These are phyloP conservation scores for Alternaria gansuensis DNA, from an alignment of 2,329 filamentous ascomycete species.

Conservation along the genomic window DNA sequence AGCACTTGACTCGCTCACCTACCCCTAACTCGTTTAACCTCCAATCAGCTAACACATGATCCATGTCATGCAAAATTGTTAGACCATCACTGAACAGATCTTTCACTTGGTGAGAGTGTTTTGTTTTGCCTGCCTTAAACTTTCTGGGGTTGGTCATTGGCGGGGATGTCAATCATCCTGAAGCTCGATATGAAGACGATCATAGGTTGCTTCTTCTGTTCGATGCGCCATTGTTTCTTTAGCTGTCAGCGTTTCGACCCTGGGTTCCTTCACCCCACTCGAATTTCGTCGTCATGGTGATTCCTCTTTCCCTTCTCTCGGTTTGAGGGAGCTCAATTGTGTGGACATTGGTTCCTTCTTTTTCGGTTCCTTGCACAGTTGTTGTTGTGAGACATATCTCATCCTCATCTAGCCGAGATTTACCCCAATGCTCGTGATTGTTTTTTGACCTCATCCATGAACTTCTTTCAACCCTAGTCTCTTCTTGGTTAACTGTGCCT, in stretches of 20 bases:
- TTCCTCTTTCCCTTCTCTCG: slow-evolving; percentile 19
- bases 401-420: slow-evolving; percentile 34
- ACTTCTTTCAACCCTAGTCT: not conserved
- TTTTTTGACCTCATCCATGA: slow-evolving; percentile 11
- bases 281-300: slow-evolving; percentile 33
- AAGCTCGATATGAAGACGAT: not conserved
- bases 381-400: slow-evolving; percentile 36
- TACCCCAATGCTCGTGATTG: slow-evolving; percentile 20
- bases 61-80: too few relatives aligned
- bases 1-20: too few relatives aligned
- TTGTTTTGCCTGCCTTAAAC: too few relatives aligned
- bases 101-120: not conserved
- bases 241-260: not conserved
- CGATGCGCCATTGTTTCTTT: not conserved
- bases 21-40: too few relatives aligned
- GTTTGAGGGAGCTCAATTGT: slow-evolving; percentile 3
- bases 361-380: slow-evolving; percentile 16
- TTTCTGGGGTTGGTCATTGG: not conserved
- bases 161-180: not conserved
- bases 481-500: slow-evolving; percentile 16
- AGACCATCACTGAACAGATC: too few relatives aligned
- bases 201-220: not conserved
- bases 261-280: slow-evolving; percentile 31
- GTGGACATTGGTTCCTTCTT: not conserved
- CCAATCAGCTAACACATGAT: too few relatives aligned